These are phyloP conservation scores for Polygonum maritimum DNA, from an alignment of 148 eudicot genomes.

Conservation along the genomic window DNA sequence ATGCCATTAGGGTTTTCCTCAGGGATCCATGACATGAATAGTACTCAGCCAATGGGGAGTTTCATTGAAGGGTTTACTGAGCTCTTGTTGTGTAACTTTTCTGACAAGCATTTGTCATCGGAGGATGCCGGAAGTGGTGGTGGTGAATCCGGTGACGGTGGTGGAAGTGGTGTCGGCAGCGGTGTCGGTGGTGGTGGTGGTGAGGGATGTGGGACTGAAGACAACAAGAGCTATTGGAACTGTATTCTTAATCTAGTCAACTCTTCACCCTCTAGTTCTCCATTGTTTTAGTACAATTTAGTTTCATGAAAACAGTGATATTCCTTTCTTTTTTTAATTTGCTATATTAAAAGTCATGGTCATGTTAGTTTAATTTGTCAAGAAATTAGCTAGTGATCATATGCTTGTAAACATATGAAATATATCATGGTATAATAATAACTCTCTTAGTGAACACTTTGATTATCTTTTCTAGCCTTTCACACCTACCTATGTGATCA, in stretches of 20 bases:
- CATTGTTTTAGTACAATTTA: constrained; percentile 32
- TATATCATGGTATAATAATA: not conserved
- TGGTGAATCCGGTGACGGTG: constrained; percentile 7
- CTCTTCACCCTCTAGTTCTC: constrained; percentile 65
- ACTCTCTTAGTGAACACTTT: not conserved
- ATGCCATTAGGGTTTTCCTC: constrained; percentile 15
- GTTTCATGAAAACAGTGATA: not conserved
- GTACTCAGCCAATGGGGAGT: constrained; percentile 13
- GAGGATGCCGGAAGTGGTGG: not conserved
- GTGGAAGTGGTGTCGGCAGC: constrained; percentile 8
- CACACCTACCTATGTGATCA: not conserved
- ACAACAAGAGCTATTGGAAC: constrained; percentile 84
- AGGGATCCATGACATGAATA: not conserved
- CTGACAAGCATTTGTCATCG: constrained; percentile 15
- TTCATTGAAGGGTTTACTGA: constrained; percentile 72
- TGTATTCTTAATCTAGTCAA: constrained; percentile 71
- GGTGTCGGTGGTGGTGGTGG: constrained; percentile 3
- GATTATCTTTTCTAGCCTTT: not conserved
- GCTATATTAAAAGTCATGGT: not conserved
- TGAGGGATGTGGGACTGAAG: constrained; percentile 28
- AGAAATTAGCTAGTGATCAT: not conserved
- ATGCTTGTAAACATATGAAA: not conserved
- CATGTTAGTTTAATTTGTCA: not conserved
- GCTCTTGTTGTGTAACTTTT: constrained; percentile 37
- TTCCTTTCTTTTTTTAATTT: too few species aligned